Percentiles rank a stretch among this genome's conserved stretches.
Conservation (phyloP, 257 asterid genomes). For the Ligustrum vulgare region DNA sequence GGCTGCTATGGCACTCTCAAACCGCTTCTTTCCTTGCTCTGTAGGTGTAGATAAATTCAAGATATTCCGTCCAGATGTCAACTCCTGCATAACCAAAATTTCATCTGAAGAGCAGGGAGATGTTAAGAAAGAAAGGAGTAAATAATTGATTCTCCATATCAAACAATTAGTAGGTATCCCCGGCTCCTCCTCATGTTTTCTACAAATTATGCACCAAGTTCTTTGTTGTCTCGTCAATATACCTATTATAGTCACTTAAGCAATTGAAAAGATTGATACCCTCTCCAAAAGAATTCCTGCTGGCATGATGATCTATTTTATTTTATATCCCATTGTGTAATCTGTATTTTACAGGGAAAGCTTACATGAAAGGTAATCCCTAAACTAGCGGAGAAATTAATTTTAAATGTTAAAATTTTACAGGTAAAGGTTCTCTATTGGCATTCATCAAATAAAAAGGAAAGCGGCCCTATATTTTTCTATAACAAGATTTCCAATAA, state of each 20-base stretch:
- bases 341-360: background rate
- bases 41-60: slow-evolving; percentile 28
- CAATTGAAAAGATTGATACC: slow-evolving; percentile 5
- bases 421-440: background rate
- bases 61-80: slow-evolving; percentile 26
- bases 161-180: background rate
- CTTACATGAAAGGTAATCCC: background rate
- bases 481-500: background rate
- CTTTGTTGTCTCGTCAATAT: background rate
- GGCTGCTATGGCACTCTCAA: slow-evolving; percentile 51
- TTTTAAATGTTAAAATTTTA: background rate
- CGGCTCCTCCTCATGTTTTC: background rate
- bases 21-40: slow-evolving; percentile 45
- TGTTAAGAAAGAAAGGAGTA: slow-evolving; percentile 6
- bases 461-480: background rate
- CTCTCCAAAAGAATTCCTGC: background rate
- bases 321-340: background rate
- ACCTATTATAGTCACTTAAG: slow-evolving; percentile 3
- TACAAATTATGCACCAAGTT: background rate
- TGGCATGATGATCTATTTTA: background rate
- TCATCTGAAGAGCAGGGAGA: slow-evolving; percentile 26
- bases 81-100: slow-evolving; percentile 52
- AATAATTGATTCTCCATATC: background rate
- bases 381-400: background rate
- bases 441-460: background rate